Base-by-base conservation (phyloP, 352 stramenopile genomes). In the Phytopythium mirpurense region DNA sequence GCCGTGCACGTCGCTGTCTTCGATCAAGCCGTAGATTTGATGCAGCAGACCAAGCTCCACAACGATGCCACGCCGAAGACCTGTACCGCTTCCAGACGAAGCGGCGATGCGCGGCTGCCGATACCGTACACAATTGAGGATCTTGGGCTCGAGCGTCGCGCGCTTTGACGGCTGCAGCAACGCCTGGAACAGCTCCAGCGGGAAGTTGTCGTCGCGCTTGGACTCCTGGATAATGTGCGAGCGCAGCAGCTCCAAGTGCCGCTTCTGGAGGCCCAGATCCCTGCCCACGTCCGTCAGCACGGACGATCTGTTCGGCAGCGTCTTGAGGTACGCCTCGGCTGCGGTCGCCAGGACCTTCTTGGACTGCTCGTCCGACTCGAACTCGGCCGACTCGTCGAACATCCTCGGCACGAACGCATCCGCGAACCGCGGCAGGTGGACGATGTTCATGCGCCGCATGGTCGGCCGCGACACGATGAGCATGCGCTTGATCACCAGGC, bases 81-180 rank as follows among this genome's bases (percentile, higher is more conserved):
- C 41, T 57, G 35, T 0, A 18, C n/a, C 46, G 19, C 50, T 58
- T 3, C 21, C 27, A 12, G 35, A 59, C 37, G 49, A 46, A n/a
- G 44, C 52, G n/a, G 11, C 0, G 12, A 3, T 46, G n/a, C 56
- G 52, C 5, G 58, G 52, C 12, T 67, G 58, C 50, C 78, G 81
- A 58, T 90, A 90, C 16, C 80, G 75, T 43, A 93, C 73, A 36
- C 82, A 93, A 58, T 90, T 90, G 12, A 93, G 60, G 53, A 90
- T 88, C 51, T 88, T 89, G 4, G 81, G 76, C 36, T 89, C 78
- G 1, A 86, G 68, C 16, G 49, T 69, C 2, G 59, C 62, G 40
- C 65, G 67, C 57, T 80, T 72, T 6, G 78, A 75, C 18, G 72
- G 73, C 18, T 85, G 73, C 37, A 93, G 62, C 23, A 90, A 70